Percentiles rank a stretch among this genome's conserved stretches.
Evolutionary conservation across 129 eudicot genomes (phyloP).

Genomic region (Chrysanthemum seticuspe): DNA sequence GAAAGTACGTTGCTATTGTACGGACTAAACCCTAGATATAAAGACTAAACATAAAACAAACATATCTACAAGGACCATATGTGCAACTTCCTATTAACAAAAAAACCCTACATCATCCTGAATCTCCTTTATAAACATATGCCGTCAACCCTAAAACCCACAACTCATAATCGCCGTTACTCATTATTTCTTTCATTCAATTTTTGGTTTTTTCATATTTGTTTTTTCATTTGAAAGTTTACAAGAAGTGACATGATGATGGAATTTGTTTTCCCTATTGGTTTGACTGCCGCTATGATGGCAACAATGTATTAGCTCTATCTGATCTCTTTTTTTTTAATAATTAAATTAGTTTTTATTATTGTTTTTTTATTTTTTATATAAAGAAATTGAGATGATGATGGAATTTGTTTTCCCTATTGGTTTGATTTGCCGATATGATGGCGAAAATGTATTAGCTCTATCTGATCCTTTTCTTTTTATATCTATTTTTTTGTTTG

Average conservation of each 20-base stretch:
- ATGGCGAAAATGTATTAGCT: slow-evolving; percentile 8
- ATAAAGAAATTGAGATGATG: not conserved
- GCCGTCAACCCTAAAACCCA: too few relatives aligned
- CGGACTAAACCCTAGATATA: too few relatives aligned
- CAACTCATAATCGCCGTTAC: too few relatives aligned
- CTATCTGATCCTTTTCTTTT: slow-evolving; percentile 24
- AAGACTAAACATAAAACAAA: too few relatives aligned
- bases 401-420: slow-evolving; percentile 16
- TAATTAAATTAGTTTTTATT: not conserved
- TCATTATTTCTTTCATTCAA: too few relatives aligned
- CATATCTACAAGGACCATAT: too few relatives aligned
- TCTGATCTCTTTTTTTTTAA: slow-evolving; percentile 26
- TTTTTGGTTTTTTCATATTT: too few relatives aligned
- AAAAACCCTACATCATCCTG: too few relatives aligned
- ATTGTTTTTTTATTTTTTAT: not conserved
- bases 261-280: slow-evolving; percentile 47
- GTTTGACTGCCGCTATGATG: slow-evolving; percentile 54
- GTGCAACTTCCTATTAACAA: too few relatives aligned
- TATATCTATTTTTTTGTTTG: not conserved
- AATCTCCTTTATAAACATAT: too few relatives aligned
- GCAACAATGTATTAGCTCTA: slow-evolving; percentile 52
- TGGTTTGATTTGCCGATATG: slow-evolving; percentile 10
- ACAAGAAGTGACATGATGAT: slow-evolving; percentile 34
- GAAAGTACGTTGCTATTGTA: too few relatives aligned
- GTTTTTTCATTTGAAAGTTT: too few relatives aligned